phyloP scores from a whole-genome alignment of 1,139 yeast genomes.

The Blastobotrys buckinghamii region DNA sequence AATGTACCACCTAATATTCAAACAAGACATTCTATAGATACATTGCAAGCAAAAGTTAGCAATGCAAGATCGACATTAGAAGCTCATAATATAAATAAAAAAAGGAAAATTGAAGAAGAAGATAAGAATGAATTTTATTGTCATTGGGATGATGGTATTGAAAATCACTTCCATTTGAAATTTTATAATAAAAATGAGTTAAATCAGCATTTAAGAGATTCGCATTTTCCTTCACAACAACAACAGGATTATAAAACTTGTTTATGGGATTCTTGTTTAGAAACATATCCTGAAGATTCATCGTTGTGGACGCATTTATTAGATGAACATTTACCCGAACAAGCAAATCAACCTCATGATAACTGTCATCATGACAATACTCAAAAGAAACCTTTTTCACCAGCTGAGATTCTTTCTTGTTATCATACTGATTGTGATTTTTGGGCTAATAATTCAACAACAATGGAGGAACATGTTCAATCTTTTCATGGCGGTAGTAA shows the following conservation, averaged over 20 bases:
- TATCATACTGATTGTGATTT: conserved; percentile 32
- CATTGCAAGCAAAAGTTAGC: conserved; percentile 5
- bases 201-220: conserved; percentile 26
- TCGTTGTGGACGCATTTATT: conserved; percentile 34
- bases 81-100: not conserved
- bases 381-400: not conserved
- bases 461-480: conserved; percentile 43
- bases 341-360: conserved; percentile 22
- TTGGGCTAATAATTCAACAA: conserved; percentile 18
- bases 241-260: conserved; percentile 18
- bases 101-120: not conserved
- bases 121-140: conserved; percentile 19
- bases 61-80: conserved; percentile 2
- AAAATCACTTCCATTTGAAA: conserved; percentile 23
- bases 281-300: conserved; percentile 28
- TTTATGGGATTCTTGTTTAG: conserved; percentile 38
- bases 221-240: conserved; percentile 12
- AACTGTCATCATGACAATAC: not conserved
- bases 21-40: not conserved
- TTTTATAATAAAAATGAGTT: conserved; percentile 28
- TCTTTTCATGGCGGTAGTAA: not conserved
- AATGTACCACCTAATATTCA: not conserved
- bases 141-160: conserved; percentile 33
- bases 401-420: conserved; percentile 22
- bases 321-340: conserved; percentile 29